Percentiles rank a stretch among this genome's conserved stretches.
Conservation (phyloP, 768 basidiomycete species). For the Cantharellus anzutake region DNA sequence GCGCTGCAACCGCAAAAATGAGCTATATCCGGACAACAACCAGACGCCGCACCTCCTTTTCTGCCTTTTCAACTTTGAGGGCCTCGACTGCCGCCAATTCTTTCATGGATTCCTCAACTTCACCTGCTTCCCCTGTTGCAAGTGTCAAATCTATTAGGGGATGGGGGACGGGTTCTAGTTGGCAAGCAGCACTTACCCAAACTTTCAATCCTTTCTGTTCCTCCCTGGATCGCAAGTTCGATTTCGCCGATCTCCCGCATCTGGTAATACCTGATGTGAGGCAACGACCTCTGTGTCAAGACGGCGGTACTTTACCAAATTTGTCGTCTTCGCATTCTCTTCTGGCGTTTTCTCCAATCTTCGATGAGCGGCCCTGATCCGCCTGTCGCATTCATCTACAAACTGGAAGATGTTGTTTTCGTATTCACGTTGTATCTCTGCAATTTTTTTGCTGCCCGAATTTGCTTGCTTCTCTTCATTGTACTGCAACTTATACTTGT, state of each 20-base stretch:
- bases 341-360: slow-evolving; percentile 98
- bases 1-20: slow-evolving; percentile 29
- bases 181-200: slow-evolving; percentile 35
- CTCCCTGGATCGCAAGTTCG: slow-evolving; percentile 94
- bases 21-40: background rate
- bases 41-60: slow-evolving; percentile 59
- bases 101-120: slow-evolving; percentile 96
- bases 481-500: slow-evolving; percentile 83
- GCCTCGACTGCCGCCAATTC: slow-evolving; percentile 97
- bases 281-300: background rate
- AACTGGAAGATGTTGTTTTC: slow-evolving; percentile 89
- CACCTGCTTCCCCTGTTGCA: slow-evolving; percentile 78
- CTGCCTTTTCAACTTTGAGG: slow-evolving; percentile 83
- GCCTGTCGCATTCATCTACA: slow-evolving; percentile 94
- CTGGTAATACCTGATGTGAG: slow-evolving; percentile 19
- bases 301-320: slow-evolving; percentile 38
- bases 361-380: slow-evolving; percentile 84
- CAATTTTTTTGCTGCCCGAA: slow-evolving; percentile 64
- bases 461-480: slow-evolving; percentile 55
- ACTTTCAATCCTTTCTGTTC: slow-evolving; percentile 93
- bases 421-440: slow-evolving; percentile 85
- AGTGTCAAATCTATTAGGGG: background rate
- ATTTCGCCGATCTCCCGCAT: slow-evolving; percentile 99
- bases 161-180: slow-evolving; percentile 1
- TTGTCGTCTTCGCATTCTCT: slow-evolving; percentile 98